Percentiles rank a stretch among this genome's conserved stretches.
Conservation (phyloP, 805 yeast genomes). For the Saccharomycopsis sp. region DNA sequence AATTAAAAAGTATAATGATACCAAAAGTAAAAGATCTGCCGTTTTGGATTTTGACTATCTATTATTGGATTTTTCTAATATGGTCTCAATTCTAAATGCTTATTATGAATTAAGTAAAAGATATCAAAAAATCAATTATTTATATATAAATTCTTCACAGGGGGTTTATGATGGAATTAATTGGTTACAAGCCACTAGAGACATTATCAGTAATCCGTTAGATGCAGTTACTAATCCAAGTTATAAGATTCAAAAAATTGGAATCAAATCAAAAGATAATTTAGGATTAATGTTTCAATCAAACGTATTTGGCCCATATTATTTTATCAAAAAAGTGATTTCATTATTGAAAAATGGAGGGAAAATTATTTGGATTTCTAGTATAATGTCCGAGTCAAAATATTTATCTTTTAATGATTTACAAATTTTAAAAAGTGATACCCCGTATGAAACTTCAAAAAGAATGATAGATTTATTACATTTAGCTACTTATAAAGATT, state of each 20-base stretch:
- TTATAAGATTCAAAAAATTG: slow-evolving; percentile 73
- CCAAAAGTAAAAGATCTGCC: slow-evolving; percentile 35
- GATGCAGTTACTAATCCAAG: slow-evolving; percentile 82
- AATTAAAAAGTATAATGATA: slow-evolving; percentile 37
- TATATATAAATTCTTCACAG: slow-evolving; percentile 84
- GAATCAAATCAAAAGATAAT: slow-evolving; percentile 66
- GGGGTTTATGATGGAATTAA: slow-evolving; percentile 81
- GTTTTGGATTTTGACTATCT: slow-evolving; percentile 78
- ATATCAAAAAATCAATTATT: slow-evolving; percentile 60
- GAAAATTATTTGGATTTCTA: slow-evolving; percentile 73
- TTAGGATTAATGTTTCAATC: slow-evolving; percentile 88
- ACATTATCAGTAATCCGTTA: slow-evolving; percentile 55
- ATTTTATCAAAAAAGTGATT: slow-evolving; percentile 55
- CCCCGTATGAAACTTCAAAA: slow-evolving; percentile 88
- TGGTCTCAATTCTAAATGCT: slow-evolving; percentile 76
- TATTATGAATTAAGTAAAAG: slow-evolving; percentile 56
- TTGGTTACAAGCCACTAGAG: slow-evolving; percentile 68
- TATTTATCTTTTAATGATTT: slow-evolving; percentile 67
- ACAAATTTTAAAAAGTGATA: slow-evolving; percentile 50
- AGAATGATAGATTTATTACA: slow-evolving; percentile 78
- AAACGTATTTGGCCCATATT: slow-evolving; percentile 95
- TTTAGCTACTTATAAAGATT: slow-evolving; percentile 47
- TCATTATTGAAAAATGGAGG: slow-evolving; percentile 46
- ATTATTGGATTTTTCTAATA: slow-evolving; percentile 79
- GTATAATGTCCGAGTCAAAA: slow-evolving; percentile 70